Evolutionary conservation across 2,329 filamentous ascomycete genomes (phyloP).

Genomic region (Dothideomycetidae sp.): DNA sequence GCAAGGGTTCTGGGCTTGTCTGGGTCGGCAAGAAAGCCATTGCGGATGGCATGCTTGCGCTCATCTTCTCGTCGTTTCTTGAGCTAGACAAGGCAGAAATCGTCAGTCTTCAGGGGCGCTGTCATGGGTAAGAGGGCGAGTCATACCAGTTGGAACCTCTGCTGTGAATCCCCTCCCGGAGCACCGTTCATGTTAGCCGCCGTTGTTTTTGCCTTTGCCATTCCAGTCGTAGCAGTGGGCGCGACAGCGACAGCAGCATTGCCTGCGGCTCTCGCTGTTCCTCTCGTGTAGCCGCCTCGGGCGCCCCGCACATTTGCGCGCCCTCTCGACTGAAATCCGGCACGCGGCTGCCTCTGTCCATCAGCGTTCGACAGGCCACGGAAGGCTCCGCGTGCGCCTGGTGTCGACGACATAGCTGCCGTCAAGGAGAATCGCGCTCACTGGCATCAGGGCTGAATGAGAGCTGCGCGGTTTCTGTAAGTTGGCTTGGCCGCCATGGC

Average conservation of each 20-base stretch:
- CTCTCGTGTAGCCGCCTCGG: background rate
- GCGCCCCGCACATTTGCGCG: background rate
- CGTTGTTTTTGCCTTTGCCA: background rate
- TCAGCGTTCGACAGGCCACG: background rate
- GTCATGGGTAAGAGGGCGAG: background rate
- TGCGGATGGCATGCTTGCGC: slow-evolving; percentile 36
- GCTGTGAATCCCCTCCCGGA: background rate
- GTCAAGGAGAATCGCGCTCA: background rate
- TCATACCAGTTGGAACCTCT: slow-evolving; percentile 7
- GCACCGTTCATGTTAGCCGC: too few species aligned
- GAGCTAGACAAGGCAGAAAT: slow-evolving; percentile 22
- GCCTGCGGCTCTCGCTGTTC: background rate
- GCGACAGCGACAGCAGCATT: background rate
- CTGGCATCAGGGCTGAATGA: background rate
- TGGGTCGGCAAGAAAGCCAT: slow-evolving; percentile 43
- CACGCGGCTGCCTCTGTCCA: background rate
- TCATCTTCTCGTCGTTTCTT: slow-evolving; percentile 37
- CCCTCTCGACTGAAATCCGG: slow-evolving; percentile 4
- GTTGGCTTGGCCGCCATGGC: too few species aligned
- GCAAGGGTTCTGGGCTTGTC: slow-evolving; percentile 44
- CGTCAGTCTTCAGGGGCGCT: background rate
- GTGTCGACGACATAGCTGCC: slow-evolving; percentile 12
- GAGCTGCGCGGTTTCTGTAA: too few species aligned
- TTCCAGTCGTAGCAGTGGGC: too few species aligned
- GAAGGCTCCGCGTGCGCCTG: slow-evolving; percentile 8